Evolutionary conservation across 257 asterid species (phyloP), one percentile per base, ranked within the genome.

Genomic region (Perilla frutescens): DNA sequence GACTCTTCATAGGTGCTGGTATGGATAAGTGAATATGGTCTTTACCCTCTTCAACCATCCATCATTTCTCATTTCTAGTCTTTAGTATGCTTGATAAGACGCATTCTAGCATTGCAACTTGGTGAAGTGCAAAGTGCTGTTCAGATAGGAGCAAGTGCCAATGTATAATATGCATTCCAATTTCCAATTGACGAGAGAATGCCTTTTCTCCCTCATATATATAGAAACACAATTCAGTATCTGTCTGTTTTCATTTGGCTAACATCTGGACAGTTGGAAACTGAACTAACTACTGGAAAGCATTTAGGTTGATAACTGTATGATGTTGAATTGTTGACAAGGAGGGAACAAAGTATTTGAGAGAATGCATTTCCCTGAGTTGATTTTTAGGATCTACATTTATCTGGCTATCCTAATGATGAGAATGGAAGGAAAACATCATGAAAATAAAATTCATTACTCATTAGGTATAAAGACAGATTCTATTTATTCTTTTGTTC

Each of bases 401-500:
- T 26, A 34, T 69, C 58, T 62, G 13, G 32, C 11, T 56, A 2
- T 13, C 59, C 49, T 56, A 32, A 32, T 39, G 53, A 60, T 8
- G 13, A 55, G 61, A 76, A 37, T 40, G 49, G 77, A 11, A 70
- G 45, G 62, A 41, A 53, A 61, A 66, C 26, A 3, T 44, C 62
- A 45, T 56, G 56, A 15, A 65, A 32, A 41, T 57, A 31, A 20
- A 29, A 37, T 6, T 55, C 44, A 54, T 48, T 43, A 20, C 26
- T 20, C 26, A 20, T 20, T 20, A 20, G 56, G 59, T 40, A 36
- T 43, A 37, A 59, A 6, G 20, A 32, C 57, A 55, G 57, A 66
- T 48, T 31, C 40, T 49, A 2, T 26, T 10, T 14, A 37, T 50
- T 14, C 14, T 43, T 43, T 14, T 41, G 32, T 41, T 54, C 69